Conservation (phyloP, 768 basidiomycete species). For the Rhodotorula paludigena region DNA sequence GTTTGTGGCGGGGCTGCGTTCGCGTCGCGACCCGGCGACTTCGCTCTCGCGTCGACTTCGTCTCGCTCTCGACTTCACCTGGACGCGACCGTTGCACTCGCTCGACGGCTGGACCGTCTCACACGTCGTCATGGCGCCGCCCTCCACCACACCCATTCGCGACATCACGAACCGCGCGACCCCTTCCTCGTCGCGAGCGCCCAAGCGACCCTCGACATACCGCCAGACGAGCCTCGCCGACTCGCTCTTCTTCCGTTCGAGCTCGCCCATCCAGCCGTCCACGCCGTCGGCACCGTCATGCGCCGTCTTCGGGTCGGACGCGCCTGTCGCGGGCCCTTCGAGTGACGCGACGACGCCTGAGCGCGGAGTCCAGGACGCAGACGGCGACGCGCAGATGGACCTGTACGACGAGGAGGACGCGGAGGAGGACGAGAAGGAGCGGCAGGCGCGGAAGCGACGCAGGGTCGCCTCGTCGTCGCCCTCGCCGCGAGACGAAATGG, state of each 20-base stretch:
- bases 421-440: neutral
- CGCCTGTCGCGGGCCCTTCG: neutral
- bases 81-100: no score
- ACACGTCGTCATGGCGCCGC: neutral
- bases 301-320: neutral
- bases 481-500: neutral
- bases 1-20: no score
- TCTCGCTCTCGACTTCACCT: no score
- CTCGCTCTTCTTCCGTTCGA: neutral
- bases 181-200: neutral
- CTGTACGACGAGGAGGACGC: neutral
- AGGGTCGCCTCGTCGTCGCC: neutral
- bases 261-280: neutral
- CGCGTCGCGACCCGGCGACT: no score
- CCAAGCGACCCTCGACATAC: conserved; percentile 1
- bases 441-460: neutral
- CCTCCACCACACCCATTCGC: conserved; percentile 16
- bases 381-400: conserved; percentile 1
- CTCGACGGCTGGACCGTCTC: no score
- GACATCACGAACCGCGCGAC: conserved; percentile 24
- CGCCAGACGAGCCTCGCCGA: conserved; percentile 11
- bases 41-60: no score
- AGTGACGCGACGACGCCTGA: neutral
- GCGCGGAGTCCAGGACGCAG: neutral
- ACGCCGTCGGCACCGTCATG: neutral